Base-by-base conservation (phyloP, 1,139 yeast genomes). In the Zhuliangozyma blackwelliae region DNA sequence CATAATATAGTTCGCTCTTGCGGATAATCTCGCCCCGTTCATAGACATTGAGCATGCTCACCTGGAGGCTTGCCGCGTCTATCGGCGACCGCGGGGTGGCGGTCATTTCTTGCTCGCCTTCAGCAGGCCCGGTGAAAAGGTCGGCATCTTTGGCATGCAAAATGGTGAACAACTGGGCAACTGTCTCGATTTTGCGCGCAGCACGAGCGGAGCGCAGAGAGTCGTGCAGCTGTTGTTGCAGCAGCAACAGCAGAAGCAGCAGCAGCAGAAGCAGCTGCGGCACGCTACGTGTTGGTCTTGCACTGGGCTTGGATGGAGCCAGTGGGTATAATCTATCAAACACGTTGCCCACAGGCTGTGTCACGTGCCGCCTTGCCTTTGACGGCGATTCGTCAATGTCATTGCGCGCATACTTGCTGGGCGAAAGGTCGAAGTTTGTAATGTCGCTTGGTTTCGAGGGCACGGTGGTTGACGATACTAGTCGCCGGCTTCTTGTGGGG, bases 21-120 rank as follows among this genome's bases (percentile, higher is more conserved):
- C 71, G 59, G 49, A 59, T 60, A 48, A 58, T 63, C 50, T 79
- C 84, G 4, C 80, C 79, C 37, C 72, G 59, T 52, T 79, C 84
- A 44, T 75, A 75, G 16, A 70, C 51, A 37, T 66, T 72, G 22
- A 78, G 52, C 5, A 48, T 41, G 10, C 41, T 31, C 2, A 44
- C 10, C 6, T 40, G 35, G 10, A 45, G 25, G 12, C 43, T 36
- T 7, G 44, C 40, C 11, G 30, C 3, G 28, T 36, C 29, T 6
- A 39, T 27, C 2, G 44, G 39, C 22, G 35, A 32, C 22, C 21
- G 27, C 23, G n/a, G 11, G 10, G 10, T 12, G 26, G 7, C 22
- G 11, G 8, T 11, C 10, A 2, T 26, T 12, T 2, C n/a, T 5
- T 25, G 31, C 12, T 10, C 28, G 8, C 5, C 3, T 8, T 5